Evolutionary conservation across 345 rosid genomes (phyloP).

Genomic region (Brassica napus): Da-Ae NC_063448.1:55278501-55279000

Average conservation of each 20-base stretch:
- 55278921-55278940: neutral
- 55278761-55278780: constrained; percentile 59
- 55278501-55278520: constrained; percentile 90
- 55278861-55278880: constrained; percentile 82
- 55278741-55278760: constrained; percentile 89
- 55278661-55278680: constrained; percentile 90
- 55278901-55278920: constrained; percentile 56
- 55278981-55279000: neutral
- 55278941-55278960: neutral
- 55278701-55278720: constrained; percentile 91
- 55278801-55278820: constrained; percentile 91
- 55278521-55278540: constrained; percentile 91
- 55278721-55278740: constrained; percentile 99
- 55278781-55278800: constrained; percentile 99
- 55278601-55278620: neutral
- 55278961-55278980: neutral
- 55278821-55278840: constrained; percentile 94
- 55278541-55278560: neutral
- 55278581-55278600: constrained; percentile 18
- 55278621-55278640: constrained; percentile 80
- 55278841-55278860: constrained; percentile 98
- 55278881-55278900: constrained; percentile 67
- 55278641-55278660: constrained; percentile 94
- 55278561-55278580: constrained; percentile 8
- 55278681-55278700: constrained; percentile 96